Conservation (phyloP, 2,329 filamentous ascomycete species). For the Hirsutella thompsonii region DNA sequence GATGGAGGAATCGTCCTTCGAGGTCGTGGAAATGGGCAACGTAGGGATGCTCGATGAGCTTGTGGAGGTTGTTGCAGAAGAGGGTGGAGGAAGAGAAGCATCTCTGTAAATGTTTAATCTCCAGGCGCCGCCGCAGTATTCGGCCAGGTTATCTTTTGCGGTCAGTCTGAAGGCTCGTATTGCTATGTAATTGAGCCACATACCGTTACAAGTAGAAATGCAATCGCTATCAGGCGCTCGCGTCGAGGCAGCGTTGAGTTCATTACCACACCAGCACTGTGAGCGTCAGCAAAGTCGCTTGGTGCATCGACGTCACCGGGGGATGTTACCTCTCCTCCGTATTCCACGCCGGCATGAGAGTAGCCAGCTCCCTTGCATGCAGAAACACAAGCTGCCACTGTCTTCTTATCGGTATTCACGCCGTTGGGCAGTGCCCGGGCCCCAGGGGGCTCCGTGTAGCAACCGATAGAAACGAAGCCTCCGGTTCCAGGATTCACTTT, state of each 20-base stretch:
- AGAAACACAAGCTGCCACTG: slow-evolving; percentile 19
- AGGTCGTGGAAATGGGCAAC: slow-evolving; percentile 8
- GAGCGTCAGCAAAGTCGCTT: background rate
- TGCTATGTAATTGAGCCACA: slow-evolving; percentile 1
- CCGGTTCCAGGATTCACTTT: slow-evolving; percentile 23
- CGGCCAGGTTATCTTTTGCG: slow-evolving; percentile 16
- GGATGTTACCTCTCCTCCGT: slow-evolving; percentile 21
- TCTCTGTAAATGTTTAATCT: slow-evolving; percentile 23
- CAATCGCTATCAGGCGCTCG: slow-evolving; percentile 18
- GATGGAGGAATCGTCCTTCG: slow-evolving; percentile 8
- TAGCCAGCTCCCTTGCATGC: slow-evolving; percentile 17
- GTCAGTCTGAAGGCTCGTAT: slow-evolving; percentile 1
- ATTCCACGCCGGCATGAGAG: slow-evolving; percentile 21
- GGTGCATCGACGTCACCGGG: too few relatives aligned
- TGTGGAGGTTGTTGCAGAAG: background rate
- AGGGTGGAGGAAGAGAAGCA: background rate
- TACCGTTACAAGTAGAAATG: slow-evolving; percentile 20
- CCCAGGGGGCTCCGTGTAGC: slow-evolving; percentile 21
- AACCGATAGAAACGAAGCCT: slow-evolving; percentile 23
- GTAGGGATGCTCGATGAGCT: slow-evolving; percentile 11
- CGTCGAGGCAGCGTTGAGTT: slow-evolving; percentile 13
- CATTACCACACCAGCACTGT: slow-evolving; percentile 24
- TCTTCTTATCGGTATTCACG: slow-evolving; percentile 11
- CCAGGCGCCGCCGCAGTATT: slow-evolving; percentile 21
- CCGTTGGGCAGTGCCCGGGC: slow-evolving; percentile 19